Base-by-base conservation (phyloP, 306 rosid species). In the Vigna angularis region DNA sequence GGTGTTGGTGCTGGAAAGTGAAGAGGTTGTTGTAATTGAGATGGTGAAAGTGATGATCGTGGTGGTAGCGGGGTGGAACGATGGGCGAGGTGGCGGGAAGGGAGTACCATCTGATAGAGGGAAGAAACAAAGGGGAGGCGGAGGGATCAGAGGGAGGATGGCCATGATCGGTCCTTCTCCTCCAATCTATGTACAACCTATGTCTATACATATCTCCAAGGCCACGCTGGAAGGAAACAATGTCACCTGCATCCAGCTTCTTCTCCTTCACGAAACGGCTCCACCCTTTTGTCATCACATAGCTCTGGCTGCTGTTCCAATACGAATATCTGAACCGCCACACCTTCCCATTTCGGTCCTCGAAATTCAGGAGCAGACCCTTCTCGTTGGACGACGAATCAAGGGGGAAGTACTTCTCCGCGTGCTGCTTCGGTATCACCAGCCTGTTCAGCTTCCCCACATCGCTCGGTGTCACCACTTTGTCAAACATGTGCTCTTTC, bases 251-350 rank as follows among this genome's bases (percentile, higher is more conserved):
- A 20, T 93, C 91, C 0, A 93, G 91, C 84, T 85, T 89, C 86
- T 93, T 93, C 62, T 93, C 98, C 83, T 91, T 93, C 11, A 93
- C 98, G 14, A 93, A 93, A 38, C 98, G 97, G 78, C 97, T 91
- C 98, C 98, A 93, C 0, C 98, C 98, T 28, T 91, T 93, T 10
- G 98, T 93, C 93, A 93, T 93, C 24, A 93, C 98, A 68, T 91
- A 93, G 84, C 98, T 93, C 79, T 93, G 98, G 85, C 96, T 91
- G 76, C 98, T 93, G 63, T 89, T 93, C 98, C 98, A 93, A 62
- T 93, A 93, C 0, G 97, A 93, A 75, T 93, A 93, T 73, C 98
- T 75, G 77, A 93, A 93, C 20, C 97, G 77, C 98, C 98, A 93
- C 3, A 85, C 38, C 75, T 93, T 91, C 3, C 97, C 97, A 5